Evolutionary conservation across 352 stramenopile species (phyloP), one percentile per base, ranked within the genome.

Genomic region (Thalassiosira allenii): DNA sequence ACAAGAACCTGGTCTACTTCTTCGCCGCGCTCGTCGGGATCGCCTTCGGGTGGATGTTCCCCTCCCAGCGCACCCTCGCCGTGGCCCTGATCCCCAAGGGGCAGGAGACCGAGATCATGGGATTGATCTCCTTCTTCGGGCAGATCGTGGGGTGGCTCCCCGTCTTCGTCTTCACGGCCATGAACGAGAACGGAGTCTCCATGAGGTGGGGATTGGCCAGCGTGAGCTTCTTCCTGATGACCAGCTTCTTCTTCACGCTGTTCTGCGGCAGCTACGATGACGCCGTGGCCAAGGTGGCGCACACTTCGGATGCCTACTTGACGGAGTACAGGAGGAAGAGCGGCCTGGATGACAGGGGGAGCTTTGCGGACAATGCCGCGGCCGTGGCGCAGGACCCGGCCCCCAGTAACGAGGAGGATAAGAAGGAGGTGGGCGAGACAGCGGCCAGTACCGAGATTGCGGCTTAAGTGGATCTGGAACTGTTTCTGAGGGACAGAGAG

Each of bases 261-360:
- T 53, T 81, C n/a, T 84, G 90, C 43, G 88, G 88, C 40, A 78
- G 72, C 52, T 93, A 89, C 63, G 58, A 88, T 14, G 64, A 90
- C 9, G 88, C 88, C 1, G 64, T 86, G 23, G 33, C 11, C 14
- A 23, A n/a, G 14, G 78, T 86, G 57, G 70, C 44, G 20, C 63
- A 81, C 30, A 81, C 64, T 4, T 71, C 44, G 4, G 70, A 86
- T n/a, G 20, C 41, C 12, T 86, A 86, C 61, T 47, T 81, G 40
- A 3, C 49, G 3, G 37, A 75, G 32, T 85, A 63, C 65, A 44
- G 56, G 20, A 67, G 33, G 33, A 66, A 17, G 2, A 59, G 49
- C 37, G 40, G 49, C 54, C 17, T 52, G 23, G 47, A 71, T 11
- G 59, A 23, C 56, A 59, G 34, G n/a, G 67, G 63, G 68, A 25